Evolutionary conservation across 2,329 filamentous ascomycete species (phyloP), one percentile per base, ranked within the genome.

Genomic region (Tolypocladium ovalisporum): DNA sequence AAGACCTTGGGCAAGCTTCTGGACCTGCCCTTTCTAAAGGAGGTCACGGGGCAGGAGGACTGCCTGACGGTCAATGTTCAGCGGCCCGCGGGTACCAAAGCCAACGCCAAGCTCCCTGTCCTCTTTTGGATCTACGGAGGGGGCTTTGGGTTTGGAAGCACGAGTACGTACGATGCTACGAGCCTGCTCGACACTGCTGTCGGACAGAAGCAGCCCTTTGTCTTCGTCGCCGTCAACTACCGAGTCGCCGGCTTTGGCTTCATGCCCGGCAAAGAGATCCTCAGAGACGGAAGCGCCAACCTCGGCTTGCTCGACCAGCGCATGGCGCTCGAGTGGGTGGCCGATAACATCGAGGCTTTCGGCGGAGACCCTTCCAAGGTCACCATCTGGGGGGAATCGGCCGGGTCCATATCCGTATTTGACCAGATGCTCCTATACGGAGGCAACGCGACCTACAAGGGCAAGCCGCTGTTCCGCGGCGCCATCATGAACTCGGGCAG

Each of bases 161-260:
- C 69, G 57, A 69, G 67, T 57, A 79, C 76, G 68, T 85, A 84
- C 62, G 80, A 85, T 59, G 80, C 71, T 4, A 68, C 73, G 4
- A 71, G 70, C 47, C 70, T 83, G 13, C 63, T 85, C 0, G 56
- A 66, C 1, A 73, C 74, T 19, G 80, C 76, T 3, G 66, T 82
- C 40, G 59, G 66, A 3, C 69, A 72, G 55, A 52, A 62, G 0
- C 69, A 71, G 70, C 85, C 86, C 0, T 84, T 93, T 60, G 73
- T 95, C 52, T 89, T 86, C 56, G 88, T 93, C 0, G 81, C 85
- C 0, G 83, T 92, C 66, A 92, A 91, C 72, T 92, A 95, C 71
- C 85, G 88, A 2, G 75, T 89, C 0, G 86, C 81, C 9, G 87
- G 84, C 0, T 91, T 90, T 60, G 89, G 88, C 0, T 91, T 90